Base-by-base conservation (phyloP, 805 yeast species). In the Wickerhamiella spandovensis region DNA sequence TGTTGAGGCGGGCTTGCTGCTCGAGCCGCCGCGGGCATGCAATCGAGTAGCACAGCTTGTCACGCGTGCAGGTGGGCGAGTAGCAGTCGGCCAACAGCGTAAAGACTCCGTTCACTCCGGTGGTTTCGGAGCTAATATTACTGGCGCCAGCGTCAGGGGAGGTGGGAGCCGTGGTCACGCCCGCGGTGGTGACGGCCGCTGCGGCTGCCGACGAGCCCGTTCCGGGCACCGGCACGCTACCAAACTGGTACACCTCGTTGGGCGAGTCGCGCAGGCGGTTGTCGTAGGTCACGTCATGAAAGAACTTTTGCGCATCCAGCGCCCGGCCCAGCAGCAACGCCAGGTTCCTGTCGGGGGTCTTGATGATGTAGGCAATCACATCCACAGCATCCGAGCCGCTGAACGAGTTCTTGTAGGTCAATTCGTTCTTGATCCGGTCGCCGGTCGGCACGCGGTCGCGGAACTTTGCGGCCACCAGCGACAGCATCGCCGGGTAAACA, bases 1-100 rank as follows among this genome's bases (percentile, higher is more conserved):
- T 74, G 59, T 89, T 88, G 48, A 86, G 74, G 53, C 97, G 74
- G 3, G 95, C 95, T 63, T 90, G 97, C 66, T 92, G 97, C 66
- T 90, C 97, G 47, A 92, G 71, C 54, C 97, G 76, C 57, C 96
- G 76, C 15, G 98, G 98, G 68, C 98, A 92, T 12, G 96, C 94
- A 58, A 92, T 89, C 43, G 95, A 84, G 67, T 92, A 92, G 67
- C 98, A 92, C 39, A 90, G 70, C 32, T 78, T 72, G 60, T 86
- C 94, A 48, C 94, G 72, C 5, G 95, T 81, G 67, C 98, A 92
- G 0, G 98, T 92, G 32, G 98, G 95, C 0, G 97, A 88, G 62
- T 92, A 92, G 67, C 98, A 92, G 61, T 89, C 95, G 0, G 97
- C 85, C 54, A 92, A 71, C 43, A 90, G 70, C 0, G 96, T 90